These are phyloP conservation scores for Leccinum fibrillosum DNA, from an alignment of 768 basidiomycete genomes.

Conservation along the genomic window DNA sequence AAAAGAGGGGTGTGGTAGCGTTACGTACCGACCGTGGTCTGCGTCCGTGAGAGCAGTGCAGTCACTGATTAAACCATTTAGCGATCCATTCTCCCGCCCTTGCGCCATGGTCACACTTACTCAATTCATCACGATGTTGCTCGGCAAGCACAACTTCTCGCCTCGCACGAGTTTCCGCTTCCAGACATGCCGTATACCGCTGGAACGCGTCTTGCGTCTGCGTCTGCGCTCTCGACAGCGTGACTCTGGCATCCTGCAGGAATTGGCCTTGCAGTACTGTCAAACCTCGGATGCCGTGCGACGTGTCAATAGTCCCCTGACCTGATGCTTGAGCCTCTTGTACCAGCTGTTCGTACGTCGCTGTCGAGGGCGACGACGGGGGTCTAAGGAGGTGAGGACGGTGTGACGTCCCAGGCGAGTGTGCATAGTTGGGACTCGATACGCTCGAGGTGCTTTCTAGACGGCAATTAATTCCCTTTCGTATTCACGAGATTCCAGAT, in stretches of 20 bases:
- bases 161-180: constrained; percentile 63
- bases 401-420: constrained; percentile 29
- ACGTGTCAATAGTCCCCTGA: constrained; percentile 32
- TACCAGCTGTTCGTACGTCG: constrained; percentile 49
- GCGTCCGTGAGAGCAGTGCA: constrained; percentile 34
- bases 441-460: constrained; percentile 28
- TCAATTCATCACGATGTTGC: constrained; percentile 63
- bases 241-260: constrained; percentile 57
- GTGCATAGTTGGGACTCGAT: constrained; percentile 31
- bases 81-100: constrained; percentile 15
- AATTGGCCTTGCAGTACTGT: constrained; percentile 47
- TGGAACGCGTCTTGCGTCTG: constrained; percentile 72
- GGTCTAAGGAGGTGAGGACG: constrained; percentile 39
- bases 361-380: constrained; percentile 50
- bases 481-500: constrained; percentile 2
- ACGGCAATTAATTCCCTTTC: neutral
- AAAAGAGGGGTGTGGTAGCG: constrained; percentile 4
- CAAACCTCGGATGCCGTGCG: constrained; percentile 2
- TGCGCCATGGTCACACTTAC: constrained; percentile 26
- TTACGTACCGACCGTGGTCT: constrained; percentile 33
- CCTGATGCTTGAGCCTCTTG: constrained; percentile 61
- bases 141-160: constrained; percentile 62
- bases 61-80: constrained; percentile 28
- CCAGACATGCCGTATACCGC: constrained; percentile 65
- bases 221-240: constrained; percentile 62